Percentiles rank a stretch among this genome's conserved stretches.
Evolutionary conservation across 2,329 filamentous ascomycete species (phyloP).

Genomic region (Byssothecium circinans): DNA sequence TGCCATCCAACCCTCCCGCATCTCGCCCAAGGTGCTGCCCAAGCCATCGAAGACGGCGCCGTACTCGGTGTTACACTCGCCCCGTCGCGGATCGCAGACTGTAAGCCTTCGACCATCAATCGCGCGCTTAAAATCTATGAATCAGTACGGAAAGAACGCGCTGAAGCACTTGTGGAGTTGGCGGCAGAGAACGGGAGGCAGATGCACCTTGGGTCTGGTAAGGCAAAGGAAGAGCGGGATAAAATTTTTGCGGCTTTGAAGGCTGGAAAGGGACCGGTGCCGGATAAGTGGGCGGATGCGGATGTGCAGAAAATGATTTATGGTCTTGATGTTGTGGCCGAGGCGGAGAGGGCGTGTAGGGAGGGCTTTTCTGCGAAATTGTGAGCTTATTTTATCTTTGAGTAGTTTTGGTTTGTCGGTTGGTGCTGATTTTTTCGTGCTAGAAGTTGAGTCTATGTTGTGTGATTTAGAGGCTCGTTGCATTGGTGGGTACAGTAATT

Average conservation of each 20-base stretch:
- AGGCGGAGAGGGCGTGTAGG: conserved; percentile 50
- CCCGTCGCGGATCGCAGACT: conserved; percentile 50
- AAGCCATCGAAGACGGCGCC: conserved; percentile 65
- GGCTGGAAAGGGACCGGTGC: conserved; percentile 47
- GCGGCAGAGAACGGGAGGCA: conserved; percentile 57
- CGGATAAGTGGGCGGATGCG: conserved; percentile 57
- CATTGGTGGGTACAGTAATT: no score
- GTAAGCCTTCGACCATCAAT: conserved; percentile 49
- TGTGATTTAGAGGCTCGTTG: no score
- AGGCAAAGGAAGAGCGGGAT: conserved; percentile 61
- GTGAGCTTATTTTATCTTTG: conserved; percentile 11
- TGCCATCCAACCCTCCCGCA: conserved; percentile 67
- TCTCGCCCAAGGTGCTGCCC: conserved; percentile 65
- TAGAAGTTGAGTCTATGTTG: neutral
- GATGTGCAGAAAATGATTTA: conserved; percentile 55
- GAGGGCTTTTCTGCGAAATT: conserved; percentile 29
- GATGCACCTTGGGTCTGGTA: conserved; percentile 61
- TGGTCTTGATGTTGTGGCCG: conserved; percentile 49
- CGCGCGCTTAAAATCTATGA: conserved; percentile 61
- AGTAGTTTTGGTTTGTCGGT: neutral
- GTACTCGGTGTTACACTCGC: conserved; percentile 57
- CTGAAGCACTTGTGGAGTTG: conserved; percentile 59
- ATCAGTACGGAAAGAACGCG: conserved; percentile 57
- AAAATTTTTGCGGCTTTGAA: conserved; percentile 55
- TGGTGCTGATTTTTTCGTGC: neutral